Evolutionary conservation across 345 rosid species (phyloP).

Genomic region (Eucalyptus urophylla): DNA sequence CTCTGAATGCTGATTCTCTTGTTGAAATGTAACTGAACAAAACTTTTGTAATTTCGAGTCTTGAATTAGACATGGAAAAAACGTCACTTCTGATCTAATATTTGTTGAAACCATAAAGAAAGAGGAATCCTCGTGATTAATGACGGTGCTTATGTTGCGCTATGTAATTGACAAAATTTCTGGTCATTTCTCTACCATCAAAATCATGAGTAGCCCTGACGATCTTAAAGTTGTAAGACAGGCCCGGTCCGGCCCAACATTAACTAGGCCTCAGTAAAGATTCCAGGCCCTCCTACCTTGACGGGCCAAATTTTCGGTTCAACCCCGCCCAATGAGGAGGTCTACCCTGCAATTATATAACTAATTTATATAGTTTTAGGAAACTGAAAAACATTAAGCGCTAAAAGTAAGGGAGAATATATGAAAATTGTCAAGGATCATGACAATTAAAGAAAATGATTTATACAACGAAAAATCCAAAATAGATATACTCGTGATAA

Average conservation of each 20-base stretch:
- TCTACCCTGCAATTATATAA: background rate
- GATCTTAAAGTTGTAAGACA: background rate
- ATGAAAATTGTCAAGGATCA: background rate
- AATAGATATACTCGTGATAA: too few species aligned
- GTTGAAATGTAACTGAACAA: background rate
- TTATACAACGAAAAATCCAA: rapidly evolving
- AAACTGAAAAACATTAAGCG: background rate
- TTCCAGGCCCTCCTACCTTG: background rate
- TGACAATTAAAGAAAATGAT: background rate
- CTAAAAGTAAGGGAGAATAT: background rate
- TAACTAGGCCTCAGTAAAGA: background rate
- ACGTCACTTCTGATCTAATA: background rate
- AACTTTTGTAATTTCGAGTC: background rate
- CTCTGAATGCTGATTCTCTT: background rate
- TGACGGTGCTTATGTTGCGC: background rate
- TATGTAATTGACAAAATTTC: background rate
- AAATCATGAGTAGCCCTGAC: background rate
- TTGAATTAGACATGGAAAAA: background rate
- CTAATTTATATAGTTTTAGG: background rate
- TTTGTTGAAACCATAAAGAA: background rate
- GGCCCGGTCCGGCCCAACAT: background rate
- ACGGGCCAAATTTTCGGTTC: background rate
- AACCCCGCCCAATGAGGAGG: background rate
- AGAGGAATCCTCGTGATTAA: background rate
- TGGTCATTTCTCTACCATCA: background rate